These are phyloP conservation scores for Licmophora abbreviata DNA, from an alignment of 108 stramenopile genomes.

Conservation along the genomic window DNA sequence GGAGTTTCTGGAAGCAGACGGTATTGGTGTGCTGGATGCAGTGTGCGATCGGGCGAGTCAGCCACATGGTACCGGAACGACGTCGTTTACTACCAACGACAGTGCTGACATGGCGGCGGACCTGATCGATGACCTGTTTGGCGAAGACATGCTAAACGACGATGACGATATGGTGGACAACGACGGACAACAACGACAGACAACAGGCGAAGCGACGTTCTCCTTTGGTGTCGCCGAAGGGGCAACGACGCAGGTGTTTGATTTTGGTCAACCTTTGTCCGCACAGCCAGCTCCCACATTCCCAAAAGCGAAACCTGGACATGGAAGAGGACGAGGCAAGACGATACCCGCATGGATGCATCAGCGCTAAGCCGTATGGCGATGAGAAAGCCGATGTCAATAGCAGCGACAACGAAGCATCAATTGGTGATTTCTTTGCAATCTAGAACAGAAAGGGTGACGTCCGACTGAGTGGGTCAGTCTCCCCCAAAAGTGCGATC, in stretches of 20 bases:
- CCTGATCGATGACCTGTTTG: constrained; percentile 12
- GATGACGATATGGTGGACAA: background rate
- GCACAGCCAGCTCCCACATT: background rate
- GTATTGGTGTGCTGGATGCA: constrained; percentile 2
- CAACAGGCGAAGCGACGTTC: background rate
- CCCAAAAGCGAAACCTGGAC: constrained; percentile 1
- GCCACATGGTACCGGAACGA: background rate
- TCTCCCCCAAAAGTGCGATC: no score
- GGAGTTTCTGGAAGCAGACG: constrained; percentile 1
- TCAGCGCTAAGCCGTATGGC: no score
- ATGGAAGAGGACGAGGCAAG: constrained; percentile 21
- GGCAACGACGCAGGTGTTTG: background rate
- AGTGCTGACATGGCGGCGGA: constrained; percentile 9
- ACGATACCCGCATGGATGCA: constrained; percentile 32
- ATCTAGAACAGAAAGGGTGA: no score
- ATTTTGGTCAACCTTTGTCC: background rate
- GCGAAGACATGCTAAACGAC: background rate
- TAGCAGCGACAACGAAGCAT: no score
- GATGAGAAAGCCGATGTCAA: no score
- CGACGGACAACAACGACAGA: background rate
- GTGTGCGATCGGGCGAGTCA: constrained; percentile 5
- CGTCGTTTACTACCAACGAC: background rate
- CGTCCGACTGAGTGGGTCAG: no score
- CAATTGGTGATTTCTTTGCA: no score
- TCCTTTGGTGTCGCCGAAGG: background rate